Conservation (phyloP, 768 basidiomycete species). For the Trametes maxima region DNA sequence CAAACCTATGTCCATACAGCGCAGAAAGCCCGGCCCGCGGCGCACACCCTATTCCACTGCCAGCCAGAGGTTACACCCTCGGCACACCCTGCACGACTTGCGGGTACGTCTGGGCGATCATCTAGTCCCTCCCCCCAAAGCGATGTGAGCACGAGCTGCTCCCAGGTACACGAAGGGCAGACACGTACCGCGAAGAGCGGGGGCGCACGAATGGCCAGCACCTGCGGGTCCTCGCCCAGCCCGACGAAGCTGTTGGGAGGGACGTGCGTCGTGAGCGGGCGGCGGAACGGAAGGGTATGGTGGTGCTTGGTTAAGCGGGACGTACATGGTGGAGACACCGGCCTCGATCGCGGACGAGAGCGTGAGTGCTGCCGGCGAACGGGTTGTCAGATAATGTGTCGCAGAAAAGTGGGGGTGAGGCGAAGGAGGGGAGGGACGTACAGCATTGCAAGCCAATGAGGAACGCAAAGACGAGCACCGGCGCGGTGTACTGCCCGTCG, state of each 20-base stretch:
- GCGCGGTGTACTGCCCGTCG: conserved; percentile 75
- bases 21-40: too few species aligned
- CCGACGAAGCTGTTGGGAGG: conserved; percentile 80
- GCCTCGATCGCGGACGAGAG: conserved; percentile 78
- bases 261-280: neutral
- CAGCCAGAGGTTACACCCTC: too few species aligned
- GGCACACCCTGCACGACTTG: conserved; percentile 66
- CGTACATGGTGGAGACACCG: conserved; percentile 85
- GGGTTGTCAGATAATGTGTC: neutral
- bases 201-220: conserved; percentile 73
- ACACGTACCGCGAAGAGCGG: conserved; percentile 61
- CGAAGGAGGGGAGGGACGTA: conserved; percentile 30
- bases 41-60: too few species aligned
- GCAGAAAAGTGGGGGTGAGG: neutral
- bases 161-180: neutral
- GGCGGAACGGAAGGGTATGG: neutral
- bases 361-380: conserved; percentile 52
- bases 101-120: conserved; percentile 71
- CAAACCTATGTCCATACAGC: too few species aligned
- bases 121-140: conserved; percentile 34
- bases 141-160: too few species aligned
- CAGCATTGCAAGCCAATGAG: conserved; percentile 76
- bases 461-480: conserved; percentile 78
- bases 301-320: neutral
- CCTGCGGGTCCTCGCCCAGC: conserved; percentile 80